Percentiles rank a stretch among this genome's conserved stretches.
Conservation (phyloP, 163 green algal genomes). For the Prototheca cutis region DNA sequence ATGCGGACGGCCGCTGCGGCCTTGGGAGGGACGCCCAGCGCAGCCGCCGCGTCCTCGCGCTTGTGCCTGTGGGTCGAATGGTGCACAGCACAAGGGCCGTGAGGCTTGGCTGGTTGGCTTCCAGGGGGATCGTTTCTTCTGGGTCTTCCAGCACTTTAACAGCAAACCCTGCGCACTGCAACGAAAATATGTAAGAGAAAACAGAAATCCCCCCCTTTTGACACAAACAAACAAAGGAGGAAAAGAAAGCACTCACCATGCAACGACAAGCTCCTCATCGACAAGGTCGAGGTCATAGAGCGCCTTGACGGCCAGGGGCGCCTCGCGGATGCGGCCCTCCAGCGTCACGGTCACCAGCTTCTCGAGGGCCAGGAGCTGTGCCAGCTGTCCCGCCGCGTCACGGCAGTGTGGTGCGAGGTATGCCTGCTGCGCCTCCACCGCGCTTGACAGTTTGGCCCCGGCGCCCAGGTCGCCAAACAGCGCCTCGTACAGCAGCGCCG, state of each 20-base stretch:
- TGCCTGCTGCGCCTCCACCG: constrained; percentile 25
- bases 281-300: constrained; percentile 75
- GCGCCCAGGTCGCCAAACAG: constrained; percentile 25
- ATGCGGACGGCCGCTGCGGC: constrained; percentile 38
- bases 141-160: too few species aligned
- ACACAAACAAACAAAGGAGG: too few species aligned
- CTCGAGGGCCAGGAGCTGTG: constrained; percentile 80
- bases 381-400: constrained; percentile 50
- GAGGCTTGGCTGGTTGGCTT: too few species aligned
- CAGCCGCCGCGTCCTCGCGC: constrained; percentile 42
- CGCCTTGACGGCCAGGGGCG: constrained; percentile 57
- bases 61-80: constrained; percentile 33
- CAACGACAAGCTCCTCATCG: constrained; percentile 72
- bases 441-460: constrained; percentile 16
- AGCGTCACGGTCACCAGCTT: constrained; percentile 47
- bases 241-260: constrained; percentile 46
- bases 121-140: too few species aligned
- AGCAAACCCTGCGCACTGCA: too few species aligned
- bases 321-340: constrained; percentile 47
- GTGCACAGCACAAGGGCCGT: too few species aligned
- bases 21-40: constrained; percentile 43
- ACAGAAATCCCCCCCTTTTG: too few species aligned
- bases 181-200: too few species aligned
- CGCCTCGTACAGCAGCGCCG: constrained; percentile 59
- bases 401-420: constrained; percentile 21